Base-by-base conservation (phyloP, 805 yeast genomes). In the Peterozyma toletana region DNA sequence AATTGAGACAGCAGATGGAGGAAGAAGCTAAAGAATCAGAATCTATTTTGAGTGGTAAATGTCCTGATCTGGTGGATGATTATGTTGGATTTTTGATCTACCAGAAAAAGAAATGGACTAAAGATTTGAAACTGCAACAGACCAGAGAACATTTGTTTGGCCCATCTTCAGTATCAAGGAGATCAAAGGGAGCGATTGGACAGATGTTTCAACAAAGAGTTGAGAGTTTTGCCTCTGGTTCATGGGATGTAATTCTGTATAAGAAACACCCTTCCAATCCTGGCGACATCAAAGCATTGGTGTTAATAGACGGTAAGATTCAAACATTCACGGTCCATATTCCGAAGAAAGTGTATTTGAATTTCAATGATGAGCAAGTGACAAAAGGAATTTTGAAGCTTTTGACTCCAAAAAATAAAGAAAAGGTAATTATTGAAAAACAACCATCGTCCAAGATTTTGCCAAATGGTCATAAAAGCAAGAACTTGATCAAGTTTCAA, bases 241-340 rank as follows among this genome's bases (percentile, higher is more conserved):
- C 80, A 30, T 93, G 99, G 99, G 88, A 89, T 49, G 71, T 93
- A 33, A 60, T 93, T 33, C 89, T 88, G 52, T 80, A 86, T 54
- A 75, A 75, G 47, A 53, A 62, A 9, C 80, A 81, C 36, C 68
- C 70, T 1, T 60, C 53, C 35, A 65, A 59, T 41, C 83, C 87
- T 0, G 98, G 97, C n/a, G 83, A 77, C 41, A 67, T 91, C 30
- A 81, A 78, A 46, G 96, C 86, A 0, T 77, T 70, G 55, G 88
- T 82, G 1, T 57, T 75, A 49, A 78, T 89, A 34, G 78, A 80
- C 50, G 82, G 79, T 11, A 83, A 80, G 53, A 72, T 93, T 17
- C 96, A 88, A 57, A 70, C 78, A 3, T 73, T 91, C 42, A 73
- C 73, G 30, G 75, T 93, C 53, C 83, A 77, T 50, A 78, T 91